phyloP scores from a whole-genome alignment of 2,329 filamentous ascomycete species.

The Pyrenophora seminiperda region DNA sequence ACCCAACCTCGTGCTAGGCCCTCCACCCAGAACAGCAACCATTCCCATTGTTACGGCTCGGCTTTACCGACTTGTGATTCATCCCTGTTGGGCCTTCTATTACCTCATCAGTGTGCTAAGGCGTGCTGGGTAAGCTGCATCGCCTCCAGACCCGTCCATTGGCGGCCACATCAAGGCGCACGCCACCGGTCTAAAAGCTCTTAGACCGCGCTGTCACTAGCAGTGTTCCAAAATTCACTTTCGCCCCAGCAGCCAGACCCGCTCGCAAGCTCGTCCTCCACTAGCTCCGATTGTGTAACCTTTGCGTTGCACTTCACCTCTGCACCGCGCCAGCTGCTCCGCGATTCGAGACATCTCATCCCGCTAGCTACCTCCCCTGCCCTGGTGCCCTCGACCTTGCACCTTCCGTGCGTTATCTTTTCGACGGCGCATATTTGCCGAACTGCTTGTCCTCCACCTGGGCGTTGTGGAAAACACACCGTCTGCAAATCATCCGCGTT shows the following conservation, averaged over 20 bases:
- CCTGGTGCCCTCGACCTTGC: slow-evolving; percentile 42
- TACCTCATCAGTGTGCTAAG: slow-evolving; percentile 48
- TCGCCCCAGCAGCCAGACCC: slow-evolving; percentile 27
- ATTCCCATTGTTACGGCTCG: slow-evolving; percentile 45
- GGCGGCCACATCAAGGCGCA: slow-evolving; percentile 45
- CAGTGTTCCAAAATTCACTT: slow-evolving; percentile 40
- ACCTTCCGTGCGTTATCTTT: slow-evolving; percentile 48
- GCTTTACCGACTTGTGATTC: slow-evolving; percentile 38
- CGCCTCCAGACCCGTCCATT: slow-evolving; percentile 35
- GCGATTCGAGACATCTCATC: slow-evolving; percentile 41
- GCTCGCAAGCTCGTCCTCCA: slow-evolving; percentile 38
- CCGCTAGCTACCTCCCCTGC: slow-evolving; percentile 33
- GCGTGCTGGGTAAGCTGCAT: slow-evolving; percentile 38
- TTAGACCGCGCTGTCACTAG: slow-evolving; percentile 41
- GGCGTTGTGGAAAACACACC: slow-evolving; percentile 46
- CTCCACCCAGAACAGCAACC: slow-evolving; percentile 34
- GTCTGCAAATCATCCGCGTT: slow-evolving; percentile 57
- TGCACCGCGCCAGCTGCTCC: slow-evolving; percentile 43
- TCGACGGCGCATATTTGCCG: slow-evolving; percentile 49
- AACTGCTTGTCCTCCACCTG: slow-evolving; percentile 46
- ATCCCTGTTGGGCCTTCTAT: slow-evolving; percentile 32
- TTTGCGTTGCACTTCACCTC: slow-evolving; percentile 41
- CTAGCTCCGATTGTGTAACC: slow-evolving; percentile 46
- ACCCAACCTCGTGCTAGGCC: slow-evolving; percentile 28
- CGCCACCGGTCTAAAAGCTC: slow-evolving; percentile 39